Percentiles rank a stretch among this genome's conserved stretches.
Conservation (phyloP, 257 asterid species). For the Jasminum sambac region DNA sequence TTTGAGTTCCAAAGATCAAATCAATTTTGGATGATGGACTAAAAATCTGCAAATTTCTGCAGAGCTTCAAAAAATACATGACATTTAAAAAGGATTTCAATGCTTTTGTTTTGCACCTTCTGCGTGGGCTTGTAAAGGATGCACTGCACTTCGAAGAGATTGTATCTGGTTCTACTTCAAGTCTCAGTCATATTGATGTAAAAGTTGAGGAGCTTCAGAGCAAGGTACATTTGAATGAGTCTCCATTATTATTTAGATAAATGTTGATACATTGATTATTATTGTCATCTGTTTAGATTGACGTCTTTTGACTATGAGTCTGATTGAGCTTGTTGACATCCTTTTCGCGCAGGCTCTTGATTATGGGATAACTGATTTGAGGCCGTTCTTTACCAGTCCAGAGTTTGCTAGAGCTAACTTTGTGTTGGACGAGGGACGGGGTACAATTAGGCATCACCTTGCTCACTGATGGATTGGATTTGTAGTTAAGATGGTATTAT, state of each 20-base stretch:
- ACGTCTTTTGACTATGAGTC: neutral
- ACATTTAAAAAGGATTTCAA: slow-evolving; percentile 88
- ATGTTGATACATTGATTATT: neutral
- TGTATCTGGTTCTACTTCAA: slow-evolving; percentile 51
- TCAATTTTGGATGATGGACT: neutral
- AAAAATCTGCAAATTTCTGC: slow-evolving; percentile 33
- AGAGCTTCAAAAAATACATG: slow-evolving; percentile 92
- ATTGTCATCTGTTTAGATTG: neutral
- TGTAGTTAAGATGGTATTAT: neutral
- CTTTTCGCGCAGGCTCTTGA: slow-evolving; percentile 67
- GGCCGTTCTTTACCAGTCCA: slow-evolving; percentile 64
- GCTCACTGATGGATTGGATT: neutral
- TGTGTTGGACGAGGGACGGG: neutral
- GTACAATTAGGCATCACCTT: slow-evolving; percentile 1
- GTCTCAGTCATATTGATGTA: slow-evolving; percentile 57
- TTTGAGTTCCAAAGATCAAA: neutral
- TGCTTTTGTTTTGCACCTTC: slow-evolving; percentile 70
- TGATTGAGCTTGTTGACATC: slow-evolving; percentile 5
- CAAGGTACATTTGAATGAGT: slow-evolving; percentile 52
- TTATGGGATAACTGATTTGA: slow-evolving; percentile 74
- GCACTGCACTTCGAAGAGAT: slow-evolving; percentile 69
- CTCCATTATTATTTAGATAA: neutral
- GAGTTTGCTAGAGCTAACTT: slow-evolving; percentile 1
- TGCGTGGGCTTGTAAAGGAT: slow-evolving; percentile 75
- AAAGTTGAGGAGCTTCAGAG: slow-evolving; percentile 80